phyloP scores from a whole-genome alignment of 2,329 filamentous ascomycete genomes.

The Aureobasidium sp. region DNA sequence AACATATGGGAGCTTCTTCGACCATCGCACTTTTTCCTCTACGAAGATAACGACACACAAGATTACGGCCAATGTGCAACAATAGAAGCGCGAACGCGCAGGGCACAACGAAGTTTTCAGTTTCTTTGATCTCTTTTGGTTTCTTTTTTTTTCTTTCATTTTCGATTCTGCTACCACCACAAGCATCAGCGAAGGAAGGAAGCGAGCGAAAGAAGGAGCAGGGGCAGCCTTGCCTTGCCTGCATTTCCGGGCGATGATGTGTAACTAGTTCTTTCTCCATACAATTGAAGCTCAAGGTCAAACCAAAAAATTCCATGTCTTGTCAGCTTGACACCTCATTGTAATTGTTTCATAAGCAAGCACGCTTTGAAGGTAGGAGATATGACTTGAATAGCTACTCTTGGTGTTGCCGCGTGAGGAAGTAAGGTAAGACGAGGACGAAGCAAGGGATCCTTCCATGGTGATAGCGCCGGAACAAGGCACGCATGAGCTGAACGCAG shows the following conservation, averaged over 20 bases:
- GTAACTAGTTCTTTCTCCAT: constrained; percentile 3
- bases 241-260: constrained; percentile 9
- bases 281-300: neutral
- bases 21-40: neutral
- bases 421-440: neutral
- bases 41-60: constrained; percentile 15
- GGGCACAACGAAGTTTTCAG: neutral
- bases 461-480: constrained; percentile 2
- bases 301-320: neutral
- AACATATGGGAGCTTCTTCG: neutral
- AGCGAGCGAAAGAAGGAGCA: neutral
- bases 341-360: neutral
- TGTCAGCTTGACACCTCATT: neutral
- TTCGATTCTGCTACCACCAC: neutral
- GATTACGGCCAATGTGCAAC: constrained; percentile 2
- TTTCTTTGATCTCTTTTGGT: neutral
- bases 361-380: no score
- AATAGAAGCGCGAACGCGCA: constrained; percentile 4
- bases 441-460: neutral
- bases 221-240: neutral
- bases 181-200: constrained; percentile 14
- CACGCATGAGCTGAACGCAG: neutral
- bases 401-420: neutral
- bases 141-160: neutral
- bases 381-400: neutral